Evolutionary conservation across 306 rosid species (phyloP).

Genomic region (Sindora glabra): DNA sequence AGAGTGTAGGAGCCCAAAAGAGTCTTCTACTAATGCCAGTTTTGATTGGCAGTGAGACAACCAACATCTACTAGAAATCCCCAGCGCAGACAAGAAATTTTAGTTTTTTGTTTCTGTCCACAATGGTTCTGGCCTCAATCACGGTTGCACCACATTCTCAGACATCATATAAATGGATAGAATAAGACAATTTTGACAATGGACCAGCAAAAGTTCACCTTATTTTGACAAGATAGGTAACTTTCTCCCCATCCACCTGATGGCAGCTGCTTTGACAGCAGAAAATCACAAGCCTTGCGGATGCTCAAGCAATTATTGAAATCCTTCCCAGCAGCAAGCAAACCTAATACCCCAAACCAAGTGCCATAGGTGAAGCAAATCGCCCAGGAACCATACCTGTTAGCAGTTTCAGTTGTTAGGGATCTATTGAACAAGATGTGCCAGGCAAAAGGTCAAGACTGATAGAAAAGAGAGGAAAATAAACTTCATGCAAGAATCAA

Average conservation of each 20-base stretch:
- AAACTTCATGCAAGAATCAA: constrained; percentile 10
- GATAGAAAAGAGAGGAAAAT: not conserved
- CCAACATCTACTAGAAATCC: too few species aligned
- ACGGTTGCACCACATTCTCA: too few species aligned
- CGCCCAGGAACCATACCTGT: constrained; percentile 93
- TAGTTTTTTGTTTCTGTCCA: too few species aligned
- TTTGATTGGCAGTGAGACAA: too few species aligned
- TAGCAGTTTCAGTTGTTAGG: constrained; percentile 27
- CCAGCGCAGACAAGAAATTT: too few species aligned
- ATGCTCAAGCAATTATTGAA: constrained; percentile 45
- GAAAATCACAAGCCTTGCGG: constrained; percentile 65
- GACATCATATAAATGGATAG: not conserved
- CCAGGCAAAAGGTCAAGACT: not conserved
- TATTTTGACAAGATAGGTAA: constrained; percentile 78
- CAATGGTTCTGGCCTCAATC: too few species aligned
- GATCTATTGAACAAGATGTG: not conserved
- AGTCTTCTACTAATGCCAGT: too few species aligned
- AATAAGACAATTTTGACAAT: not conserved
- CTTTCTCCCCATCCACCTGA: constrained; percentile 96
- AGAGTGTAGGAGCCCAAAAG: too few species aligned
- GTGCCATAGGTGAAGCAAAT: constrained; percentile 80
- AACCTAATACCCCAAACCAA: constrained; percentile 79
- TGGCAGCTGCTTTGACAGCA: constrained; percentile 66
- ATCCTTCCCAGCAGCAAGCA: constrained; percentile 72
- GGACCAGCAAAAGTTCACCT: constrained; percentile 35